Evolutionary conservation across 495 filamentous ascomycete genomes (phyloP), one percentile per base, ranked within the genome.

Genomic region (Sordaria brevicollis): DNA sequence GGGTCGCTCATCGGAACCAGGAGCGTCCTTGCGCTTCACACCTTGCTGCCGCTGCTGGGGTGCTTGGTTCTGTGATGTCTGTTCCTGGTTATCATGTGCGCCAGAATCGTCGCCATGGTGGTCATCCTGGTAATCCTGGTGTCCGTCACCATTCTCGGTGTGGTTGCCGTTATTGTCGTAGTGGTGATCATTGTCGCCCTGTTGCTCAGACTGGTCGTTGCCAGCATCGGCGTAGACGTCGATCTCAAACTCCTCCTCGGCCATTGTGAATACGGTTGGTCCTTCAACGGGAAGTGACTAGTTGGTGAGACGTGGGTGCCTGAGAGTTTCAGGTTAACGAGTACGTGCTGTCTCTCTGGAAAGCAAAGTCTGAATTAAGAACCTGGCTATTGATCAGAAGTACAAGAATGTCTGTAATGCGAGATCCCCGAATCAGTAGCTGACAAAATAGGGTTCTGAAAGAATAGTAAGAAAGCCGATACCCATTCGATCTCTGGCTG

Each of bases 191-290:
- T 96, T 92, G 74, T 70, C 66, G 39, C 69, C 70, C 35, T 73
- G 71, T 39, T 73, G 54, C 8, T 65, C 25, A 66, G 86, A 80
- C 65, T 77, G 77, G 35, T 83, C 79, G 25, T 76, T 79, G 72
- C 84, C 85, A 66, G 91, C 89, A 78, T 97, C 94, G 72, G 93
- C 94, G 79, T 97, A 97, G 81, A 97, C 93, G 79, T 98, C 96
- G 86, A 97, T 96, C 79, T 98, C 95, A 85, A 97, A 98, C 76
- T 96, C 93, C 81, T 95, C 93, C 79, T 98, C 95, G 72, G 78
- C 78, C 79, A 81, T 81, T 65, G 7, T 75, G 69, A 31, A 62
- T 17, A 21, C 33, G 33, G 35, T 29, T 54, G 29, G 65, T 19
- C 29, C 70, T 49, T 29, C 36, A 29, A 10, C 4, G 37, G 36